Percentiles rank a stretch among this genome's conserved stretches.
Conservation (phyloP, 495 filamentous ascomycete genomes). For the Talaromyces liani region DNA sequence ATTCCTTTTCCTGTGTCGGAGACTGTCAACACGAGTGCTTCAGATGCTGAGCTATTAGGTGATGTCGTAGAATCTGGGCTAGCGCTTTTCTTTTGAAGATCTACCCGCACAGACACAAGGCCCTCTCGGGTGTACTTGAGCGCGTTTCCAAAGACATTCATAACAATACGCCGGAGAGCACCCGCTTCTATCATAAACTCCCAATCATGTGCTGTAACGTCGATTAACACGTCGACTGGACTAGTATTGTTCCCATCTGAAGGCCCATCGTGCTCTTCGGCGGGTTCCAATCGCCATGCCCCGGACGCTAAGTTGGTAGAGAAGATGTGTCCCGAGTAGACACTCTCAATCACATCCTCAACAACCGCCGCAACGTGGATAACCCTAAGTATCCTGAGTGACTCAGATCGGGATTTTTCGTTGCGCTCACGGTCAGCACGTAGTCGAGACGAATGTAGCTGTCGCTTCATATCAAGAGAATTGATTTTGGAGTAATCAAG, state of each 20-base stretch:
- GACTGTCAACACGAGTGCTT: slow-evolving; percentile 44
- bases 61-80: background rate
- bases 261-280: background rate
- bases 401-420: background rate
- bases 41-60: background rate
- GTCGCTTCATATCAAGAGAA: slow-evolving; percentile 29
- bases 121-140: slow-evolving; percentile 70
- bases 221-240: slow-evolving; percentile 48
- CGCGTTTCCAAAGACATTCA: slow-evolving; percentile 79
- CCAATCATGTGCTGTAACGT: slow-evolving; percentile 56
- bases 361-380: slow-evolving; percentile 24
- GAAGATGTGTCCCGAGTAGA: slow-evolving; percentile 42
- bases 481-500: slow-evolving; percentile 67
- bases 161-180: slow-evolving; percentile 64
- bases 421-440: background rate
- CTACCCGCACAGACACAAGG: slow-evolving; percentile 53
- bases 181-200: slow-evolving; percentile 62
- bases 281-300: slow-evolving; percentile 1
- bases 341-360: slow-evolving; percentile 45
- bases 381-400: slow-evolving; percentile 26
- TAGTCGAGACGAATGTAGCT: background rate
- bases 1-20: slow-evolving; percentile 69
- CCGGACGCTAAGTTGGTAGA: slow-evolving; percentile 13
- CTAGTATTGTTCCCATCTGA: slow-evolving; percentile 14
- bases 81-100: slow-evolving; percentile 10